phyloP scores from a whole-genome alignment of 768 basidiomycete species.

The Chalciporus pseudorubinellus region DNA sequence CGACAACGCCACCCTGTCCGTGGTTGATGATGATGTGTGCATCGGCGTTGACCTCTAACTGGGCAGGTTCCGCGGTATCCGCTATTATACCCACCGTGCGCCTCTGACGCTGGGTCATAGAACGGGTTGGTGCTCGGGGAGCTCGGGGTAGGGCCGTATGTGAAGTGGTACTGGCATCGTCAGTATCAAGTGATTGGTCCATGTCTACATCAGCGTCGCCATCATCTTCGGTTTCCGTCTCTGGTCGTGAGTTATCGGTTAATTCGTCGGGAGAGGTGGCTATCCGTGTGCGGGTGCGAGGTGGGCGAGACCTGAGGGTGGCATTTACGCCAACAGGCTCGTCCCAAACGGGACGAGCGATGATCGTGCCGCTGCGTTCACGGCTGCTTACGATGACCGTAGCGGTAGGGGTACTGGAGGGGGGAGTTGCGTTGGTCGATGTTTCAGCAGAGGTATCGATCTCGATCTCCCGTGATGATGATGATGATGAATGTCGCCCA shows the following conservation, averaged over 20 bases:
- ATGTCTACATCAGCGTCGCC: constrained; percentile 55
- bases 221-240: constrained; percentile 80
- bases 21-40: constrained; percentile 54
- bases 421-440: constrained; percentile 59
- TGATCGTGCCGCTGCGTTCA: constrained; percentile 74
- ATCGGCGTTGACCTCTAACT: constrained; percentile 42
- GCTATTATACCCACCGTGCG: constrained; percentile 50
- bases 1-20: constrained; percentile 38
- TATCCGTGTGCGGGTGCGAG: constrained; percentile 30
- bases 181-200: constrained; percentile 39
- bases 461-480: constrained; percentile 44
- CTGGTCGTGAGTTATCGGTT: constrained; percentile 55
- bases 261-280: constrained; percentile 42
- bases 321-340: constrained; percentile 23
- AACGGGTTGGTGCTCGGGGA: constrained; percentile 24
- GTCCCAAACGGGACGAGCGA: constrained; percentile 66
- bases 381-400: constrained; percentile 57
- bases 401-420: constrained; percentile 58
- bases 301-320: constrained; percentile 29
- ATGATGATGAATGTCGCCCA: constrained; percentile 18
- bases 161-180: constrained; percentile 26
- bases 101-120: constrained; percentile 36
- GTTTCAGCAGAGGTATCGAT: constrained; percentile 62
- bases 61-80: constrained; percentile 34
- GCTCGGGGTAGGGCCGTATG: constrained; percentile 34